A percentile compares a stretch with the other conserved stretches of the same genome.
phyloP scores from a whole-genome alignment of 345 rosid genomes.

The Clarkia xantiana region DNA sequence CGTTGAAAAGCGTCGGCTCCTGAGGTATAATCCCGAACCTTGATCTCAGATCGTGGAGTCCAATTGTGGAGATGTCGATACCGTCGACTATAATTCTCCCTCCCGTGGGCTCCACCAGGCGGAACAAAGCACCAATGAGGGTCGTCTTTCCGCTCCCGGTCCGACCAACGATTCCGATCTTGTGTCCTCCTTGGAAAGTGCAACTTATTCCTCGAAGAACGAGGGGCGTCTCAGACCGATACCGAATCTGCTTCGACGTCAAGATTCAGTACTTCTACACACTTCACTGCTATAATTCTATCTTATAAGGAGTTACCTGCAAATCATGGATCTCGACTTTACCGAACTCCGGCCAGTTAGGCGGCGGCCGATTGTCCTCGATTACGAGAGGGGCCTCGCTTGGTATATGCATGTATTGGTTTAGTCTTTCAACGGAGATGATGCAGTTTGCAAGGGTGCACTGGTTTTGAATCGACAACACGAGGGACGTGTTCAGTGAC shows the following conservation, averaged over 20 bases:
- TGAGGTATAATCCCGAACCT: conserved; percentile 86
- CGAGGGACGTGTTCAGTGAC: conserved; percentile 64
- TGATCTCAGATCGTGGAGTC: conserved; percentile 78
- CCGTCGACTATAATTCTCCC: conserved; percentile 80
- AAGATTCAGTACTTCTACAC: conserved; percentile 2
- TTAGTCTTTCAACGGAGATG: conserved; percentile 86
- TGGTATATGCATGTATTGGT: conserved; percentile 72
- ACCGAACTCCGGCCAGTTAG: conserved; percentile 70
- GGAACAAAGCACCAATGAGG: conserved; percentile 73
- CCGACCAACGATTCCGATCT: conserved; percentile 85
- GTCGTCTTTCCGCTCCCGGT: conserved; percentile 97
- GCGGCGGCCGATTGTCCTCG: conserved; percentile 58
- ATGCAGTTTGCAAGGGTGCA: conserved; percentile 75
- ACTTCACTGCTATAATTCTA: no score
- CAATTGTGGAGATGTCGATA: conserved; percentile 55
- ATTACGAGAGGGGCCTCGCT: conserved; percentile 85
- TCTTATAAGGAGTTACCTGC: no score
- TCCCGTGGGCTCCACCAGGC: conserved; percentile 75
- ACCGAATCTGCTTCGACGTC: conserved; percentile 48
- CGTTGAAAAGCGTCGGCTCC: conserved; percentile 85
- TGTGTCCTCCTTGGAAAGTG: conserved; percentile 74
- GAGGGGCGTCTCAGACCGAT: conserved; percentile 50
- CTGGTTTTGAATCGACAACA: conserved; percentile 71
- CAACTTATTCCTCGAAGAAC: conserved; percentile 79
- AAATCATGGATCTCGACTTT: conserved; percentile 68